Evolutionary conservation across 2,329 filamentous ascomycete genomes (phyloP), one percentile per base, ranked within the genome.

Genomic region (Diaporthe caulivora): DNA sequence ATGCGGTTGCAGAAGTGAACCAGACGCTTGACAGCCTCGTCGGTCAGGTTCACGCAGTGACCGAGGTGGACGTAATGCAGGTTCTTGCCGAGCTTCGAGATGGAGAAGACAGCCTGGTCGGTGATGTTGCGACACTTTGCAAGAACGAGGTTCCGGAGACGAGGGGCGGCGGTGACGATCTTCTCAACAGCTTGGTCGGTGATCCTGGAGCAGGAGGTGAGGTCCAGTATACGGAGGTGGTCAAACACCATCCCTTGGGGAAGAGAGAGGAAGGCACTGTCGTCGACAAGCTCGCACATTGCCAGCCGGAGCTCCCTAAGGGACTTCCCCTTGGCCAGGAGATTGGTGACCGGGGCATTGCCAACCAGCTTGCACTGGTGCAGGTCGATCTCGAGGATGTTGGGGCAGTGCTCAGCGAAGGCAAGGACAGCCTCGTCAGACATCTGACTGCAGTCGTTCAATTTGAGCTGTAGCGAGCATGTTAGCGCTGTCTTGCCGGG

Each of bases 51-150:
- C 37, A 91, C 91, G 82, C 97, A 99, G 82, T 99, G 97, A 13
- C 97, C 97, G 2, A 99, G 88, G 80, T 99, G 97, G 69, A 99
- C 92, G 81, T 98, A 98, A 82, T 99, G 97, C 71, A 99, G 86
- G 79, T 98, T 99, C 86, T 98, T 98, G 75, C 95, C 95, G 5
- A 99, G 88, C 78, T 91, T 92, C 72, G 95, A 93, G 76, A 99
- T 98, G 72, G 95, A 93, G 78, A 93, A 87, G 11, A 99, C 95
- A 11, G 96, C 93, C 60, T 90, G 89, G 83, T 99, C 96, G 1
- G 97, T 98, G 79, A 99, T 94, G 79, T 95, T 93, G 76, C 93
- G 91, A 83, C 97, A 99, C 84, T 99, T 99, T 76, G 95, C 95
- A 21, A 99, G 89, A 8, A 99, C 95, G 3, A 99, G 87, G 80